These are phyloP conservation scores for Trametes sp. DNA, from an alignment of 1,284 basidiomycete species.

Conservation along the genomic window DNA sequence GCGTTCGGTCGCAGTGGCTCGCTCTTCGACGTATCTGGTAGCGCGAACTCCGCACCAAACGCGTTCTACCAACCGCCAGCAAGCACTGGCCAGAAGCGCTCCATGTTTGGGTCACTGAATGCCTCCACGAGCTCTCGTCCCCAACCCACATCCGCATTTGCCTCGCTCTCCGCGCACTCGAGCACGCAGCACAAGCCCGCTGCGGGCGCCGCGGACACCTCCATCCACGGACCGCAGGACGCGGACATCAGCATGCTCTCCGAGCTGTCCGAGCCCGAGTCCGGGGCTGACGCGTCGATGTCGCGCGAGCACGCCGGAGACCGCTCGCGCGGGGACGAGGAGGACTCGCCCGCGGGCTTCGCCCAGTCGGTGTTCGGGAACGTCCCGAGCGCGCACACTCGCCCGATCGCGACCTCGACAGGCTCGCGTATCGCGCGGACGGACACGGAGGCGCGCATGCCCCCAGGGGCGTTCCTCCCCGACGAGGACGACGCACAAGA, in stretches of 20 bases:
- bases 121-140: slow-evolving; percentile 5
- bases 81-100: slow-evolving; percentile 31
- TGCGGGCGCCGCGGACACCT: slow-evolving; percentile 14
- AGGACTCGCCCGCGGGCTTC: slow-evolving; percentile 29
- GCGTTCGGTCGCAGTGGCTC: slow-evolving; percentile 41
- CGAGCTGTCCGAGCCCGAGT: slow-evolving; percentile 25
- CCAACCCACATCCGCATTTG: slow-evolving; percentile 27
- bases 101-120: slow-evolving; percentile 22
- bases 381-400: slow-evolving; percentile 7
- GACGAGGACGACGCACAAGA: slow-evolving; percentile 30
- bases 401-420: slow-evolving; percentile 16
- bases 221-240: slow-evolving; percentile 28
- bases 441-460: slow-evolving; percentile 37
- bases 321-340: slow-evolving; percentile 19
- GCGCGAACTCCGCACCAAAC: slow-evolving; percentile 59
- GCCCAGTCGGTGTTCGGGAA: slow-evolving; percentile 30
- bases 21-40: slow-evolving; percentile 52
- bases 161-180: slow-evolving; percentile 20
- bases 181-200: neutral
- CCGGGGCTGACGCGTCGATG: slow-evolving; percentile 16
- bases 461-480: slow-evolving; percentile 50
- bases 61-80: slow-evolving; percentile 67
- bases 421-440: slow-evolving; percentile 28
- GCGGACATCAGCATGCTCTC: slow-evolving; percentile 35
- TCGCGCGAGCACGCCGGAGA: slow-evolving; percentile 14